Evolutionary conservation across 2,329 filamentous ascomycete genomes (phyloP).

Genomic region (Calonectria crousiana): DNA sequence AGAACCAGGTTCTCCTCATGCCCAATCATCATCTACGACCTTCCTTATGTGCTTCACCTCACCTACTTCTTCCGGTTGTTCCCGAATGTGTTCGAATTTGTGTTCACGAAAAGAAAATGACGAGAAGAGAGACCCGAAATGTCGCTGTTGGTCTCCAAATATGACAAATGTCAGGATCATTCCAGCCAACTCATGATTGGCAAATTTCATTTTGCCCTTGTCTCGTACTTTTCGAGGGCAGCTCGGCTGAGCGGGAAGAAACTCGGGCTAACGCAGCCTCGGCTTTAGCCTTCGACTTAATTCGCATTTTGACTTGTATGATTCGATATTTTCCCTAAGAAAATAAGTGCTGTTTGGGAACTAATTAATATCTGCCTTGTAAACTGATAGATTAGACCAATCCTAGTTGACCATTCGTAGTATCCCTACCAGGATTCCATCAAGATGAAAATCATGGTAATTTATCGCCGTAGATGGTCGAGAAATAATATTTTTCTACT

Average conservation of each 20-base stretch:
- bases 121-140: not conserved
- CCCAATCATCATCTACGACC: conserved; percentile 40
- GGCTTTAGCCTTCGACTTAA: not conserved
- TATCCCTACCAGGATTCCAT: not conserved
- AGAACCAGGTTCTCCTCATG: conserved; percentile 50
- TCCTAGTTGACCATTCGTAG: not conserved
- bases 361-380: not conserved
- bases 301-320: not conserved
- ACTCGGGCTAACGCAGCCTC: not conserved
- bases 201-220: not conserved
- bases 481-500: not conserved
- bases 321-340: too few species aligned
- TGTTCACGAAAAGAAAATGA: not conserved
- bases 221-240: not conserved
- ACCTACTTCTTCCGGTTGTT: conserved; percentile 1
- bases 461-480: not conserved
- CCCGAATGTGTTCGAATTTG: not conserved
- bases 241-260: conserved; percentile 3
- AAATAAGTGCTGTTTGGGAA: not conserved
- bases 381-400: not conserved
- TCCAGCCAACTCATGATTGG: not conserved
- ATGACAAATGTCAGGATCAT: not conserved
- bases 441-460: too few species aligned
- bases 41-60: conserved; percentile 40
- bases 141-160: not conserved